These are phyloP conservation scores for Rehmannia glutinosa DNA, from an alignment of 257 asterid genomes.

Conservation along the genomic window DNA sequence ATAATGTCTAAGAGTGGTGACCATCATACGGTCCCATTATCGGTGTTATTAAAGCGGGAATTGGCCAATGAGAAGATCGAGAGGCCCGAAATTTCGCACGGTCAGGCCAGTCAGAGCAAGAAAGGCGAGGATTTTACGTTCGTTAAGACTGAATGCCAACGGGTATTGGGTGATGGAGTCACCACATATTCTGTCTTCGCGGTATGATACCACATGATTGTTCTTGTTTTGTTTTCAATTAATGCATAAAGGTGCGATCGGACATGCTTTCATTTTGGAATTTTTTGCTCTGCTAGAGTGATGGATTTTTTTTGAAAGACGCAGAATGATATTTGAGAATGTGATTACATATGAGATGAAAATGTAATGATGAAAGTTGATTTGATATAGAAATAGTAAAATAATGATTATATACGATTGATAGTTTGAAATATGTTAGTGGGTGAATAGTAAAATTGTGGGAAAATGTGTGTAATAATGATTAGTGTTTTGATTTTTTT, in stretches of 20 bases:
- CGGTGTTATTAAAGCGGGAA: constrained; percentile 80
- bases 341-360: too few species aligned
- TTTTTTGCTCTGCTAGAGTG: too few species aligned
- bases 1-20: constrained; percentile 65
- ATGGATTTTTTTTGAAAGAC: too few species aligned
- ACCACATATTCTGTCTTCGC: constrained; percentile 77
- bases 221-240: background rate
- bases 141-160: constrained; percentile 69
- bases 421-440: too few species aligned
- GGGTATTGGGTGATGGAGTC: constrained; percentile 79
- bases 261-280: too few species aligned
- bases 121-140: constrained; percentile 89
- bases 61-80: constrained; percentile 81
- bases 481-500: too few species aligned
- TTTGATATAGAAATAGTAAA: too few species aligned
- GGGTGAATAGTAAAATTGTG: too few species aligned
- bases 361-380: too few species aligned
- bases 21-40: constrained; percentile 73
- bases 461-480: too few species aligned
- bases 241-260: background rate
- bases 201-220: constrained; percentile 30
- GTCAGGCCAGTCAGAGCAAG: constrained; percentile 78
- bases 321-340: too few species aligned
- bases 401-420: too few species aligned
- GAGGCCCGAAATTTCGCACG: constrained; percentile 63